Evolutionary conservation across 495 filamentous ascomycete genomes (phyloP).

Genomic region (Penicillium dipodomyicola): DNA sequence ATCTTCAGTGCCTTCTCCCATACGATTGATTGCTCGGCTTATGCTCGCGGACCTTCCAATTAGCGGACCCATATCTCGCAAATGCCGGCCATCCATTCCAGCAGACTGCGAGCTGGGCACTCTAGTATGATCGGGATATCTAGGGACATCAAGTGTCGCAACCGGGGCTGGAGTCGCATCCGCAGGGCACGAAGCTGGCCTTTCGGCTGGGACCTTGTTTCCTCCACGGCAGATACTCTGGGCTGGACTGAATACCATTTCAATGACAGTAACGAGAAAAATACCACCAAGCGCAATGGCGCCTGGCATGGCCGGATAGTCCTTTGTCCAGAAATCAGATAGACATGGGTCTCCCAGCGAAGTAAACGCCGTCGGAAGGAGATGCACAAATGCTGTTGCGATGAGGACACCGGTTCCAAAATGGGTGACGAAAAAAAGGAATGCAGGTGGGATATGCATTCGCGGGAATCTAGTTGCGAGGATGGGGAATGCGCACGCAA

Average conservation of each 20-base stretch:
- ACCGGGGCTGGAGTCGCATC: neutral
- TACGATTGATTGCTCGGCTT: slow-evolving; percentile 31
- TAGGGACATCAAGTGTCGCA: neutral
- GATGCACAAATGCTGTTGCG: slow-evolving; percentile 79
- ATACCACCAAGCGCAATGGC: slow-evolving; percentile 66
- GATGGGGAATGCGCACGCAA: slow-evolving; percentile 46
- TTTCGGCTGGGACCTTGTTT: neutral
- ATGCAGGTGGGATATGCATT: slow-evolving; percentile 34
- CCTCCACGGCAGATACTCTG: slow-evolving; percentile 29
- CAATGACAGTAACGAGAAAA: slow-evolving; percentile 63
- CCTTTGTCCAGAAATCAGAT: slow-evolving; percentile 61
- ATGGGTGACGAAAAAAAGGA: slow-evolving; percentile 67
- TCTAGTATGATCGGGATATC: neutral
- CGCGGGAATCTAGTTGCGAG: slow-evolving; percentile 38
- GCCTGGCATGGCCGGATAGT: slow-evolving; percentile 68
- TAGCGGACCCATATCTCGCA: slow-evolving; percentile 33
- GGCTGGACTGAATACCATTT: slow-evolving; percentile 60
- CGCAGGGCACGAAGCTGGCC: neutral
- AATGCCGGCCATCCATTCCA: slow-evolving; percentile 19
- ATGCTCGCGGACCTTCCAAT: slow-evolving; percentile 33
- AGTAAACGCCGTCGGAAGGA: slow-evolving; percentile 71
- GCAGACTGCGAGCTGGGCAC: slow-evolving; percentile 1
- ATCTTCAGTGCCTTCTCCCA: slow-evolving; percentile 29
- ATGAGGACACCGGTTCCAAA: slow-evolving; percentile 82
- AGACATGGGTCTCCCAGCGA: slow-evolving; percentile 72